Conservation (phyloP, 257 asterid genomes). For the Oldenlandia corymbosa region DNA sequence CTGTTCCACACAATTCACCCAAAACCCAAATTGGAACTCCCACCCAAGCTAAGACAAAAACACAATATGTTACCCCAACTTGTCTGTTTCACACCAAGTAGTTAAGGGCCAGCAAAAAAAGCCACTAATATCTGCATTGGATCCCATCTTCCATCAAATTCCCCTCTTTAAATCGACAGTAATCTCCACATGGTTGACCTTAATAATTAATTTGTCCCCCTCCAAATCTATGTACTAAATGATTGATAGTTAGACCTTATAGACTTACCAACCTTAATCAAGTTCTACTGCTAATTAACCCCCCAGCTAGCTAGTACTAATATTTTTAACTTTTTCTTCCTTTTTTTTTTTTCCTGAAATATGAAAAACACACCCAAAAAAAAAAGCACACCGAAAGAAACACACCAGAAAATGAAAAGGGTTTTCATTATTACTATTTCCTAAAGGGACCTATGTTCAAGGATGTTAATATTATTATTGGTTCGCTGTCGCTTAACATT, state of each 20-base stretch:
- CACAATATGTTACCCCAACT: neutral
- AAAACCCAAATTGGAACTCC: constrained; percentile 10
- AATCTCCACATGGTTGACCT: neutral
- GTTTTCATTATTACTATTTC: neutral
- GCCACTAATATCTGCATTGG: neutral
- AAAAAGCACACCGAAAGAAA: constrained; percentile 25
- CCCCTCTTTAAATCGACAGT: neutral
- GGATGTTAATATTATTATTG: constrained; percentile 42
- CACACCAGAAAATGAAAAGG: neutral
- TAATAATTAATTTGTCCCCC: neutral
- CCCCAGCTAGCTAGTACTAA: no score
- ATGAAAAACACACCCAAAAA: constrained; percentile 7
- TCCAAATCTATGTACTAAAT: constrained; percentile 7
- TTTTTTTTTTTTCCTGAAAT: neutral
- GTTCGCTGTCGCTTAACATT: constrained; percentile 78
- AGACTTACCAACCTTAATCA: neutral
- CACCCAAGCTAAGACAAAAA: neutral
- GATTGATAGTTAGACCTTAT: constrained; percentile 4
- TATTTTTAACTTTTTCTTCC: no score
- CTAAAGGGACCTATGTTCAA: constrained; percentile 44
- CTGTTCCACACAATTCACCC: neutral
- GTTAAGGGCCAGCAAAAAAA: no score
- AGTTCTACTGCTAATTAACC: no score
- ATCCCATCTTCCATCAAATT: neutral
- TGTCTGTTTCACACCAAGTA: constrained; percentile 9